phyloP scores from a whole-genome alignment of 2,329 filamentous ascomycete genomes.

The Fusarium poae region DNA sequence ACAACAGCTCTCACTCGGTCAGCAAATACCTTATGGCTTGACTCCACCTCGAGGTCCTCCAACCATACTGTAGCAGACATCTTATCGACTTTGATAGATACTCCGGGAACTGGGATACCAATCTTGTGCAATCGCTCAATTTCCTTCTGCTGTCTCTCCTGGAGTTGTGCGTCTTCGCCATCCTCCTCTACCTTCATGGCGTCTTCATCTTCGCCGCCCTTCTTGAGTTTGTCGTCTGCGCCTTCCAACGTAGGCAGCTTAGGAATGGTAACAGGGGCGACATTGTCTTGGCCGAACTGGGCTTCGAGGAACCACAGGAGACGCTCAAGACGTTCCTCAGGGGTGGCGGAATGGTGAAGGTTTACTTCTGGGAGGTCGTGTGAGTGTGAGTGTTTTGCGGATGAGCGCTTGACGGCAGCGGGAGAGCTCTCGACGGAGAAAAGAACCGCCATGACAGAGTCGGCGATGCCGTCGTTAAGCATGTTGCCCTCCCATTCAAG shows the following conservation, averaged over 20 bases:
- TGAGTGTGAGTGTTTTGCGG: constrained; percentile 52
- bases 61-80: constrained; percentile 91
- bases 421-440: constrained; percentile 94
- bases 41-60: constrained; percentile 92
- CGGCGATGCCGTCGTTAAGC: constrained; percentile 97
- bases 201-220: constrained; percentile 56
- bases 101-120: constrained; percentile 90
- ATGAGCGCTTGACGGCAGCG: constrained; percentile 84
- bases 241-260: constrained; percentile 62
- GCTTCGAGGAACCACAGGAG: constrained; percentile 97
- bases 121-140: constrained; percentile 82
- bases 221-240: constrained; percentile 51
- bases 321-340: constrained; percentile 83
- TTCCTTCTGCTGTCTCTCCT: constrained; percentile 74
- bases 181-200: constrained; percentile 54
- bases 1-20: constrained; percentile 91
- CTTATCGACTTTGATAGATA: constrained; percentile 89
- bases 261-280: constrained; percentile 79
- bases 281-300: constrained; percentile 88
- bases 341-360: constrained; percentile 77
- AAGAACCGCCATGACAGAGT: constrained; percentile 93
- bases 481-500: constrained; percentile 98
- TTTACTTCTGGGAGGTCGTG: constrained; percentile 68
- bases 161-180: constrained; percentile 59
- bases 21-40: constrained; percentile 79